Base-by-base conservation (phyloP, 345 rosid species). In the Jatropha curcas region DNA sequence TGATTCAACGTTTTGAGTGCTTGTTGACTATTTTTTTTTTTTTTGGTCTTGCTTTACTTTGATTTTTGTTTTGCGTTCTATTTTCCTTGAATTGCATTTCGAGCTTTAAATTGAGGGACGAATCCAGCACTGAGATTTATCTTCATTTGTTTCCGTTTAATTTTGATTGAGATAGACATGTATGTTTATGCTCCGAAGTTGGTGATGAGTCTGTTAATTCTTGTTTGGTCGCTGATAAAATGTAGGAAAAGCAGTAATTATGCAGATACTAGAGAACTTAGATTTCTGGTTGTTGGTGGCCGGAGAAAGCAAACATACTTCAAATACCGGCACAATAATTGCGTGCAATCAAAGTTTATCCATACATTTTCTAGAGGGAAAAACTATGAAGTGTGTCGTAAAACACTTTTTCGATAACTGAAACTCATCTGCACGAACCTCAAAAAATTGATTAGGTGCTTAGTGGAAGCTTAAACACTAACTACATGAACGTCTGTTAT, bases 11-110 rank as follows among this genome's bases (percentile, higher is more conserved):
- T 57, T 22, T 58, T 39, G 27, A 31, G 14, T 13, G 66, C 34
- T 24, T 8, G 60, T 68, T 80, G 64, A 60, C 82, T 56, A 28
- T 64, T 56, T 46, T 52, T 17, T 41, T 41, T 53, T 30, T 65
- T 59, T 14, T 22, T 48, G 58, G 53, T 60, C 66, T 11, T 20
- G 14, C 67, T 58, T 37, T 24, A 7, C 5, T 39, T 19, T 39
- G 11, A 25, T 35, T 27, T 27, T 33, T 33, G 16, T 52, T 53
- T 48, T 51, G 16, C 13, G 33, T 69, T 69, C 8, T 56, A 13
- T 55, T n/a, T 28, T 53, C 1, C 56, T 78, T 59, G 4, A 65
- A 39, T 70, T 46, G 48, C 55, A 70, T 72, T 75, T 64, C 50
- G 12, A 48, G 43, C 56, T 34, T 61, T 46, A 14, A 35, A 33